Conservation (phyloP, 2,329 filamentous ascomycete genomes). For the Chaetomiaceae sp. region DNA sequence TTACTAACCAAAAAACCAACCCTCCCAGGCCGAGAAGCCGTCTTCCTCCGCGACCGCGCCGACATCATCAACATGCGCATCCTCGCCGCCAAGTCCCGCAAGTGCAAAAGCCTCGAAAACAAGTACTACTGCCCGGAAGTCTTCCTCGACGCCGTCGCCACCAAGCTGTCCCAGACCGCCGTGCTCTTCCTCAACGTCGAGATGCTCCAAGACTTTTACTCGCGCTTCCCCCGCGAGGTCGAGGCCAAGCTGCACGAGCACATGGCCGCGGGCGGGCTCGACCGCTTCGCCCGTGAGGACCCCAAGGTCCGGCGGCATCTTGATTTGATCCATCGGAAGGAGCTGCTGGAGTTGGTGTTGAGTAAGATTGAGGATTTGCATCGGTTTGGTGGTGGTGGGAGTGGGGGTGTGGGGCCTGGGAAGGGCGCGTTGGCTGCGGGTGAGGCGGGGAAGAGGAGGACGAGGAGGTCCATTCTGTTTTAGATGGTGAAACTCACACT, state of each 20-base stretch:
- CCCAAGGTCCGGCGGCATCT: conserved; percentile 83
- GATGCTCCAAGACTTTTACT: conserved; percentile 93
- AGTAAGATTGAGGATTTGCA: conserved; percentile 92
- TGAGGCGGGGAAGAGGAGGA: conserved; percentile 1
- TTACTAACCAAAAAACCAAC: not conserved
- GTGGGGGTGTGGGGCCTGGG: conserved; percentile 41
- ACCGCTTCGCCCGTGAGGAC: conserved; percentile 89
- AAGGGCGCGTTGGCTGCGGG: not conserved
- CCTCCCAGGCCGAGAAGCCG: conserved; percentile 79
- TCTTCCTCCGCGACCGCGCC: conserved; percentile 88
- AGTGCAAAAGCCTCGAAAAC: conserved; percentile 77
- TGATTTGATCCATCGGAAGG: conserved; percentile 87
- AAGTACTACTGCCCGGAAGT: conserved; percentile 97
- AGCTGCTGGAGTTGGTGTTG: conserved; percentile 84
- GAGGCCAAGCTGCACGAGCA: conserved; percentile 81
- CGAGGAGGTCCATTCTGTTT: conserved; percentile 10
- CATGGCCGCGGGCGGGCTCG: conserved; percentile 72
- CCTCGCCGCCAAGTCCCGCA: conserved; percentile 80
- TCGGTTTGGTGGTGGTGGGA: conserved; percentile 60
- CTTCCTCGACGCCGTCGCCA: conserved; percentile 94
- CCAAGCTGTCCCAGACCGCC: conserved; percentile 89
- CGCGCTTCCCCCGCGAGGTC: conserved; percentile 91
- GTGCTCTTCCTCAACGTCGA: conserved; percentile 98
- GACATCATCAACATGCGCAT: conserved; percentile 89
- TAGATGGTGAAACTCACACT: too few relatives aligned